Percentiles rank a stretch among this genome's conserved stretches.
Conservation (phyloP, 805 yeast genomes). For the Starmerella sirachaensis region DNA sequence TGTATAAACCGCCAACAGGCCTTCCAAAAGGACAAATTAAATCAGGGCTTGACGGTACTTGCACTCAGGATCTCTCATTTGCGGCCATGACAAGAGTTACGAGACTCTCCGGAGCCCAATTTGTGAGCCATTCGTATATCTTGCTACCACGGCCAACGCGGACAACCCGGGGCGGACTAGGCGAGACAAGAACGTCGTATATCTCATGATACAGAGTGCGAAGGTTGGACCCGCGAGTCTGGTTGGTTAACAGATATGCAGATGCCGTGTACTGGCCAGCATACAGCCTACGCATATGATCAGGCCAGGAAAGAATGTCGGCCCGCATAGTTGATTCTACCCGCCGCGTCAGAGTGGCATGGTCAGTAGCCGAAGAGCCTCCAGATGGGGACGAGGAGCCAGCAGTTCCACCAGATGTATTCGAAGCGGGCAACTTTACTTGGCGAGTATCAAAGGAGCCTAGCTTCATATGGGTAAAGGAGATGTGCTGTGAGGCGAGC, state of each 20-base stretch:
- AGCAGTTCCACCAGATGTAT: slow-evolving; percentile 4
- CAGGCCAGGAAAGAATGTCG: slow-evolving; percentile 35
- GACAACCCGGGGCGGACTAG: slow-evolving; percentile 25
- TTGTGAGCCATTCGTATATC: slow-evolving; percentile 24
- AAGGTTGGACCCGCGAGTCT: slow-evolving; percentile 27
- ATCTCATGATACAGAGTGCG: slow-evolving; percentile 25
- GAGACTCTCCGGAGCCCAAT: slow-evolving; percentile 25
- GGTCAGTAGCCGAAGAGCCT: slow-evolving; percentile 1
- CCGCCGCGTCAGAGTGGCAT: slow-evolving; percentile 20
- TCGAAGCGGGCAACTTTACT: slow-evolving; percentile 3
- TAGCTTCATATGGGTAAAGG: slow-evolving; percentile 35
- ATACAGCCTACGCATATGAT: slow-evolving; percentile 28
- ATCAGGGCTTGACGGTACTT: not conserved
- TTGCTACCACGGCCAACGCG: slow-evolving; percentile 28
- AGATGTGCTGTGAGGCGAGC: slow-evolving; percentile 33
- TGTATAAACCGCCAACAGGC: no score
- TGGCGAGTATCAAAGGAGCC: slow-evolving; percentile 36
- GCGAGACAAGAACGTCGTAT: slow-evolving; percentile 24
- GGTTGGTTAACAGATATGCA: slow-evolving; percentile 24
- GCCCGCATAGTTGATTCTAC: slow-evolving; percentile 29
- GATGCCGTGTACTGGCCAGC: slow-evolving; percentile 28
- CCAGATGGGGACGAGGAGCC: slow-evolving; percentile 6
- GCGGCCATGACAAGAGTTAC: slow-evolving; percentile 12
- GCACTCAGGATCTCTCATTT: not conserved
- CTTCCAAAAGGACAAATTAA: not conserved